Evolutionary conservation across 305 asterid species (phyloP).

Genomic region (Fraxinus paxiana): DNA sequence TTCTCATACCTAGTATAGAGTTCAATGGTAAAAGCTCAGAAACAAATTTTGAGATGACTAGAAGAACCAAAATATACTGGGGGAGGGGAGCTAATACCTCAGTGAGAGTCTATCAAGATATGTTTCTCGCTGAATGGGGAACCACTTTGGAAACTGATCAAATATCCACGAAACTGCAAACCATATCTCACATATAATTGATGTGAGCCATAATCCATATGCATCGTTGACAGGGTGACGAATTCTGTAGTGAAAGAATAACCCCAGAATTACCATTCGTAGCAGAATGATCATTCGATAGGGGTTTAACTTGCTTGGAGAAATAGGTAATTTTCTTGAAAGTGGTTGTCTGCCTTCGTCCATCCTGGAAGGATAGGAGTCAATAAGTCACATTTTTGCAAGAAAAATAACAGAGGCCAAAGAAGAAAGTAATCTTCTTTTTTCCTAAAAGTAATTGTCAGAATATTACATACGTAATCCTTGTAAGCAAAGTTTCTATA

Average conservation of each 20-base stretch:
- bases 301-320: conserved; percentile 89
- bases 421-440: background rate
- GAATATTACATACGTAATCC: background rate
- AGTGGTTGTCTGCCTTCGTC: conserved; percentile 99
- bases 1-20: conserved; percentile 73
- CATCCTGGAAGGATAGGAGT: conserved; percentile 49
- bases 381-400: conserved; percentile 1
- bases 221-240: conserved; percentile 87
- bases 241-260: conserved; percentile 88
- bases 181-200: conserved; percentile 95
- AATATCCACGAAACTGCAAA: conserved; percentile 93
- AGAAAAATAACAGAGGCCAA: conserved; percentile 1
- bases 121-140: conserved; percentile 78
- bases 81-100: conserved; percentile 42
- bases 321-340: conserved; percentile 76
- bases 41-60: background rate
- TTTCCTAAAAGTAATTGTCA: background rate
- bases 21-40: conserved; percentile 21
- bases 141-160: conserved; percentile 94
- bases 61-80: background rate
- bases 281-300: conserved; percentile 75
- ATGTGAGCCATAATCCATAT: conserved; percentile 85
- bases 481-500: background rate
- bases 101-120: conserved; percentile 85
- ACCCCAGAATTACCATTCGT: conserved; percentile 70